Conservation (phyloP, 192 early-diverging fungal genomes). For the Mortierella antarctica region DNA sequence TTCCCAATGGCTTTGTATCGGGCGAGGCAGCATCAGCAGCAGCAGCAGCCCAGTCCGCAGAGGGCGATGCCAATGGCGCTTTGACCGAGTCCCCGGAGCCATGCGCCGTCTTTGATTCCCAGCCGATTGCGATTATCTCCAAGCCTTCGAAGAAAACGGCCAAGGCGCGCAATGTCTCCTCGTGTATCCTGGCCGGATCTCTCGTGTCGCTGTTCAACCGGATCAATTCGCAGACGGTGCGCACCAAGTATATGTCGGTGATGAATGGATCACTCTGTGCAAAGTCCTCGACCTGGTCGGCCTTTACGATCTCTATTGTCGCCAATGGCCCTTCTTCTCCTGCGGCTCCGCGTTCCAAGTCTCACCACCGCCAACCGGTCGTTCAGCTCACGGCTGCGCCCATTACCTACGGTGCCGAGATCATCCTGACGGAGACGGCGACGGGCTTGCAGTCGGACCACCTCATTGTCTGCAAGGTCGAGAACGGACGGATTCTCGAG, state of each 20-base stretch:
- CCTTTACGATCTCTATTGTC: slow-evolving; percentile 66
- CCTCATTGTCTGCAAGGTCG: slow-evolving; percentile 82
- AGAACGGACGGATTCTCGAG: slow-evolving; percentile 74
- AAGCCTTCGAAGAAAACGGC: slow-evolving; percentile 95
- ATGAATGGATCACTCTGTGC: slow-evolving; percentile 67
- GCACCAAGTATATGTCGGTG: slow-evolving; percentile 84
- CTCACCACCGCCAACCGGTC: slow-evolving; percentile 40
- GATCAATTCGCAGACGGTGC: slow-evolving; percentile 90
- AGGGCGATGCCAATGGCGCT: slow-evolving; percentile 28
- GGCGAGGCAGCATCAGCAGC: slow-evolving; percentile 6
- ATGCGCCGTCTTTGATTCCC: slow-evolving; percentile 73
- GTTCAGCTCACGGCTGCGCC: slow-evolving; percentile 45
- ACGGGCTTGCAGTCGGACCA: slow-evolving; percentile 74
- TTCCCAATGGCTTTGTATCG: slow-evolving; percentile 42
- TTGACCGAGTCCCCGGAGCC: slow-evolving; percentile 42
- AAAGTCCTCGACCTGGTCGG: slow-evolving; percentile 68
- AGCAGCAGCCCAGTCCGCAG: neutral
- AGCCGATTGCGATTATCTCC: slow-evolving; percentile 86
- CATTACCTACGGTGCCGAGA: slow-evolving; percentile 79
- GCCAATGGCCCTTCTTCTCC: slow-evolving; percentile 28
- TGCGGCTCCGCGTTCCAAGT: slow-evolving; percentile 24
- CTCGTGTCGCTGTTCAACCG: slow-evolving; percentile 90
- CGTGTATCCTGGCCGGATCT: slow-evolving; percentile 81
- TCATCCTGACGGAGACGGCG: slow-evolving; percentile 72
- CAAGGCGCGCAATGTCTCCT: slow-evolving; percentile 81